Conservation (phyloP, 768 basidiomycete genomes). For the Lentinula aciculospora region DNA sequence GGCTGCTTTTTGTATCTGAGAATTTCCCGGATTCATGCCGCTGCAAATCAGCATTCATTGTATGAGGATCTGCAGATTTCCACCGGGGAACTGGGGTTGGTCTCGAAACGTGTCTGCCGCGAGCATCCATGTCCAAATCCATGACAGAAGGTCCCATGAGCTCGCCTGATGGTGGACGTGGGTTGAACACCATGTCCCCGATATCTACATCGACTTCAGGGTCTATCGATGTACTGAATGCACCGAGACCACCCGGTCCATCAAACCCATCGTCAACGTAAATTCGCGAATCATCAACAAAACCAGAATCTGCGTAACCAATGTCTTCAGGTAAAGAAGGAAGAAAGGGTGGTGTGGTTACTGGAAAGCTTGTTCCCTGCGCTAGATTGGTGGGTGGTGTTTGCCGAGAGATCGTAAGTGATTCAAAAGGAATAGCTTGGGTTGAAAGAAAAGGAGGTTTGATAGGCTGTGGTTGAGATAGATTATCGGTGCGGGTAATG, state of each 20-base stretch:
- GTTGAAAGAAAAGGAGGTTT: neutral
- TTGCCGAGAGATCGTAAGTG: neutral
- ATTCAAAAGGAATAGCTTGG: neutral
- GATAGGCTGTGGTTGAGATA: neutral
- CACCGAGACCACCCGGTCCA: conserved; percentile 2
- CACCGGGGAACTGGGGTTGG: neutral
- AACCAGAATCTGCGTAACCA: conserved; percentile 2
- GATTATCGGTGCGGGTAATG: neutral
- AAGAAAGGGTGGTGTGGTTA: neutral
- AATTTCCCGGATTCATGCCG: neutral
- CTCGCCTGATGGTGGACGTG: conserved; percentile 3
- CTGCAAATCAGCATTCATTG: neutral
- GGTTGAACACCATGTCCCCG: conserved; percentile 1
- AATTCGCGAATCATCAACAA: neutral
- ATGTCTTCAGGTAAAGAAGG: neutral
- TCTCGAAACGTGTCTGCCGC: conserved; percentile 1
- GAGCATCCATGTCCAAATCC: conserved; percentile 2
- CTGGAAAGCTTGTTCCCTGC: neutral
- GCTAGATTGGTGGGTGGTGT: neutral
- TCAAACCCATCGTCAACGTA: conserved; percentile 6
- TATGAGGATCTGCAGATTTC: conserved; percentile 3
- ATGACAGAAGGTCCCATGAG: conserved; percentile 2
- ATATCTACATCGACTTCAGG: conserved; percentile 1
- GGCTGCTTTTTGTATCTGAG: neutral
- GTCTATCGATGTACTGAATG: neutral